Conservation (phyloP, 495 filamentous ascomycete genomes). For the Pyronema domesticum region DNA sequence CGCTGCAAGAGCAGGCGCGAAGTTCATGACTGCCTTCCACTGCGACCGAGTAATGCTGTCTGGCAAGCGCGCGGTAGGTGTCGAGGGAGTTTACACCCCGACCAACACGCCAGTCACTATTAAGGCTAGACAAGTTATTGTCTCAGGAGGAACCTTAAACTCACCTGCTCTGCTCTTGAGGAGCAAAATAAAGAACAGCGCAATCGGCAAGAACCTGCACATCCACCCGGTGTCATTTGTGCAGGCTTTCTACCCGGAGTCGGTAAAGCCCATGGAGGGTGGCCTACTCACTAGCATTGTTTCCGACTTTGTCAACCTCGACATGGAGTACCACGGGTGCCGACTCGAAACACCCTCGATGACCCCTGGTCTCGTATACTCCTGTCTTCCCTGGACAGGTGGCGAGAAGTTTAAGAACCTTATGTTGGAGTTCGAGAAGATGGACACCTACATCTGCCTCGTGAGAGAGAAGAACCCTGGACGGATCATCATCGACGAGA, state of each 20-base stretch:
- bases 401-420: conserved; percentile 41
- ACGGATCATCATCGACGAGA: conserved; percentile 55
- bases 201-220: conserved; percentile 65
- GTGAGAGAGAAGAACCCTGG: conserved; percentile 56
- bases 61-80: conserved; percentile 6
- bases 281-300: conserved; percentile 57
- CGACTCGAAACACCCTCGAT: conserved; percentile 61
- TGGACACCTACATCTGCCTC: conserved; percentile 50
- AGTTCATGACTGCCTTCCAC: conserved; percentile 28
- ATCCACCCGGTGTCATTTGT: conserved; percentile 54
- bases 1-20: conserved; percentile 53
- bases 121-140: conserved; percentile 32
- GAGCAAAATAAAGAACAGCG: conserved; percentile 7
- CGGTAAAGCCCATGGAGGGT: conserved; percentile 21
- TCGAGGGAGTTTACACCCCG: conserved; percentile 32
- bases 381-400: conserved; percentile 3
- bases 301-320: conserved; percentile 64
- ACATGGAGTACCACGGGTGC: conserved; percentile 63
- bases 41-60: no score
- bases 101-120: not conserved
- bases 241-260: conserved; percentile 38
- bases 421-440: conserved; percentile 37
- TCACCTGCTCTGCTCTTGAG: conserved; percentile 71
- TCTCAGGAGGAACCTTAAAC: conserved; percentile 55
- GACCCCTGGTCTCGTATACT: conserved; percentile 18